Evolutionary conservation across 176 grass and related monocot species (phyloP), one percentile per base, ranked within the genome.

Genomic region (Echinochloa phyllopogon): DNA sequence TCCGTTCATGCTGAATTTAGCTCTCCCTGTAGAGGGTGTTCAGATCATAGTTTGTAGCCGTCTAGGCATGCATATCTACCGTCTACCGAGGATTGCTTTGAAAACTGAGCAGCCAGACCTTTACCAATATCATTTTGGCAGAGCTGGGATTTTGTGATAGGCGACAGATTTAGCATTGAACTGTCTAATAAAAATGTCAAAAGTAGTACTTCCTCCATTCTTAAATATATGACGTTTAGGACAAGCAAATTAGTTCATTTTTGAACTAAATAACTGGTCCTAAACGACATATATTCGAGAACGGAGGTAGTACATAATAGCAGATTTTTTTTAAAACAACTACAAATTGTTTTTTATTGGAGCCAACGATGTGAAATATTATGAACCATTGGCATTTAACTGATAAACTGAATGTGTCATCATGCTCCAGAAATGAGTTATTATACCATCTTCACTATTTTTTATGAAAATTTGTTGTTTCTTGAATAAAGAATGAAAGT

Each of bases 1-100:
- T 82, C 36, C 79, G 14, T 57, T 47, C 38, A 8, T 57, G 65
- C 65, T 78, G 23, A 44, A 17, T 62, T 45, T 78, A 45, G 38
- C 40, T 15, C 6, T 61, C 6, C 41, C n/a, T 59, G 3, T 60
- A 24, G 38, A 25, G n/a, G n/a, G 3, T 69, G 14, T 52, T 42
- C 68, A 40, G 21, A 56, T 81, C 6, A 17, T 67, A 17, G 61
- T 14, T 14, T 53, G 1, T 49, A 80, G 44, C 12, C 11, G 13
- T 24, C 6, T 17, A 47, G 20, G 44, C 3, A 5, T 37, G 18
- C 8, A 0, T 50, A 50, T 15, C 20, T 9, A 36, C 0, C 10
- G 49, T 15, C 20, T 9, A 36, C 0, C 10, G 49, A 40, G 72
- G 27, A 56, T 56, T 75, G 17, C 72, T 55, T 20, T 55, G 4